These are phyloP conservation scores for Penicillium vulpinum DNA, from an alignment of 2,329 filamentous ascomycete species.

Conservation along the genomic window DNA sequence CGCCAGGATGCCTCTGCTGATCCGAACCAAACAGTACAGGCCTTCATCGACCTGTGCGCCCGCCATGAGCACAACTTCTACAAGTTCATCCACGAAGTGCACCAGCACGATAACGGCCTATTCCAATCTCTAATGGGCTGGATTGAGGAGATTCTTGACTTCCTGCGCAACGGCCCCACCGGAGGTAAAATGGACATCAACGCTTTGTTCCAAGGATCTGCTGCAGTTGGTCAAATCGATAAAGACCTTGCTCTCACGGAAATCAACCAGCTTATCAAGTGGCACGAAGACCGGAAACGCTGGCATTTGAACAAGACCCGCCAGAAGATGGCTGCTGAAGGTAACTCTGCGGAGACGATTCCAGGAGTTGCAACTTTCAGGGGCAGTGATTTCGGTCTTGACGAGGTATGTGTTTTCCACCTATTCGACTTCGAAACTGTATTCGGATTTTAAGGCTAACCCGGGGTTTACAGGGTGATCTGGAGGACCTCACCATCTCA, in stretches of 20 bases:
- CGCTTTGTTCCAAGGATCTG: conserved; percentile 79
- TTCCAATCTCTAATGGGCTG: conserved; percentile 96
- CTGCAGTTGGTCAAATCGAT: conserved; percentile 67
- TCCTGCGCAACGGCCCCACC: conserved; percentile 78
- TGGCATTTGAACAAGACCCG: conserved; percentile 98
- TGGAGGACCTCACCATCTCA: conserved; percentile 81
- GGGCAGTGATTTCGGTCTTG: conserved; percentile 83
- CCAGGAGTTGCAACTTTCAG: conserved; percentile 64
- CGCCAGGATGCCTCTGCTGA: conserved; percentile 84
- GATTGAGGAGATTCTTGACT: conserved; percentile 94
- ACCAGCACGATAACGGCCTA: conserved; percentile 92
- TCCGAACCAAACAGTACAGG: conserved; percentile 96
- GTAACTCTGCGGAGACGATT: conserved; percentile 51
- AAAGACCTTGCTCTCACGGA: conserved; percentile 72
- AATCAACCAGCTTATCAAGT: conserved; percentile 81
- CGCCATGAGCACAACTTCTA: conserved; percentile 97
- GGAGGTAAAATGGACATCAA: conserved; percentile 93
- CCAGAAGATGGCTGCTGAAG: conserved; percentile 97
- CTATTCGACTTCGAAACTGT: background rate
- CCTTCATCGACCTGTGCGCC: conserved; percentile 94
- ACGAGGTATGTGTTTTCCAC: conserved; percentile 58
- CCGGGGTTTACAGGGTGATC: conserved; percentile 56
- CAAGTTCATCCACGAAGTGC: conserved; percentile 98
- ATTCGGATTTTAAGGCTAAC: conserved; percentile 15
- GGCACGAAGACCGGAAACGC: conserved; percentile 94